Conservation (phyloP, 1,139 yeast genomes). For the Diutina sp. region DNA sequence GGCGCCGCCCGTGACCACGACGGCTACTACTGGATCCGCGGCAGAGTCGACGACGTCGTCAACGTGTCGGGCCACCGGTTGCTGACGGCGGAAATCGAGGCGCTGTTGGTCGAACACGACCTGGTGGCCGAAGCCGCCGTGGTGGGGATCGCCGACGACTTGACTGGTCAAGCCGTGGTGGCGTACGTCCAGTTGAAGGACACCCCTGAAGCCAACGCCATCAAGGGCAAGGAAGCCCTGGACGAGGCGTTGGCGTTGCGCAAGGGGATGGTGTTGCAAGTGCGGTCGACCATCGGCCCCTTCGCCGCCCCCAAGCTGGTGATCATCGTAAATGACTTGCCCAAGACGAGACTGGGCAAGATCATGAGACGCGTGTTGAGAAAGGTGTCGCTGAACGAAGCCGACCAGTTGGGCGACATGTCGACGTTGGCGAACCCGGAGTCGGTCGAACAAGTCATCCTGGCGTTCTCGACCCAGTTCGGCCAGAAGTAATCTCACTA, state of each 20-base stretch:
- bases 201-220: conserved; percentile 21
- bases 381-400: conserved; percentile 81
- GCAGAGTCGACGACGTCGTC: conserved; percentile 97
- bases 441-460: conserved; percentile 67
- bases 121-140: conserved; percentile 90
- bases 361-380: conserved; percentile 97
- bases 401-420: conserved; percentile 87
- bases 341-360: conserved; percentile 97
- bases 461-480: conserved; percentile 33
- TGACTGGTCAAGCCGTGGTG: conserved; percentile 95
- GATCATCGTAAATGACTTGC: conserved; percentile 78
- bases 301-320: conserved; percentile 96
- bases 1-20: conserved; percentile 98
- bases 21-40: conserved; percentile 97
- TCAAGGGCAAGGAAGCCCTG: conserved; percentile 32
- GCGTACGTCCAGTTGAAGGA: conserved; percentile 85
- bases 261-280: conserved; percentile 75
- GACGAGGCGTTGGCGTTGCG: conserved; percentile 49
- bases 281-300: conserved; percentile 92
- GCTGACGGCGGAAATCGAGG: conserved; percentile 95
- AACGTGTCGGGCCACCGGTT: conserved; percentile 96
- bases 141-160: conserved; percentile 86
- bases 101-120: conserved; percentile 71
- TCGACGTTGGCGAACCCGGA: conserved; percentile 84
- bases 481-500: conserved; percentile 24